Base-by-base conservation (phyloP, 1,284 basidiomycete species). In the Fomitiporia mediterranea region DNA sequence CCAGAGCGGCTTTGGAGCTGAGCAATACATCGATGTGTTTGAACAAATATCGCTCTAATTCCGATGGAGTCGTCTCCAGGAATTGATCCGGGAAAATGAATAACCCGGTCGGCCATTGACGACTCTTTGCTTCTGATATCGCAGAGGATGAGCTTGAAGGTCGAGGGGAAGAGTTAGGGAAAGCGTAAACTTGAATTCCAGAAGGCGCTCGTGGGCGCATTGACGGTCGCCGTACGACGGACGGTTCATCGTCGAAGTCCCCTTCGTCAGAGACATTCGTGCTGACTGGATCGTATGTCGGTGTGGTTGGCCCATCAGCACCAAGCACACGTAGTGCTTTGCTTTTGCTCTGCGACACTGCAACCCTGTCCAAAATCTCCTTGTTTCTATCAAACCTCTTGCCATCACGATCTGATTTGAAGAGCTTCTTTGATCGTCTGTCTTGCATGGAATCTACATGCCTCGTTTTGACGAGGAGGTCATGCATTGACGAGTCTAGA, bases 41-140 rank as follows among this genome's bases (percentile, higher is more conserved):
- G 69, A 79, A 82, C 7, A 81, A 74, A 62, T 88, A 82, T 78
- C 84, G 81, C 70, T 89, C 85, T 40, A 88, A 70, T 64, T 86
- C 84, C 2, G 67, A 63, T 8, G 83, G 74, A 0, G 73, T 57
- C 62, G 84, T 72, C 1, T 82, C 78, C 44, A 88, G 72, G 64
- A 84, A 84, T 3, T 62, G 57, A 54, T 65, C 49, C 51, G 54
- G 55, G 53, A 49, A 37, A 50, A 56, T 4, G 62, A 66, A 35
- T 53, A 61, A 35, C n/a, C 63, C 53, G 52, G 55, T 15, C 81
- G 66, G 8, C 81, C 81, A 8, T 79, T 50, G 44, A 11, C 30
- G 13, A 28, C 30, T 21, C 25, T 37, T 27, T 8, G 25, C 15
- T 17, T 34, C 27, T 23, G 21, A 17, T 21, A 40, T 21, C 19